Evolutionary conservation across 2,329 filamentous ascomycete species (phyloP).

Genomic region (Pyricularia sp.): DNA sequence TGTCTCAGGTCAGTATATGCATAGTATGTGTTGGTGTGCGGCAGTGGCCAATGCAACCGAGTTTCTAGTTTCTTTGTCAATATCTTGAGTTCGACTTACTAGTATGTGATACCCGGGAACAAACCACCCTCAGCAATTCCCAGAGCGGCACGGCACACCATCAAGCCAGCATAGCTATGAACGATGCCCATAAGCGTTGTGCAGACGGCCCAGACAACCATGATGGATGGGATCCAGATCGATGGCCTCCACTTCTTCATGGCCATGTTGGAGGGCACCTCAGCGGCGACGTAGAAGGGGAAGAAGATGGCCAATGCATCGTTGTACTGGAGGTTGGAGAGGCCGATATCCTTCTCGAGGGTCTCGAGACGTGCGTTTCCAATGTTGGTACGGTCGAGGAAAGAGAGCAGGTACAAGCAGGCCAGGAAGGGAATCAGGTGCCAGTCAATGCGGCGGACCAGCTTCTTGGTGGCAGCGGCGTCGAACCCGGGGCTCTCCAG

Average conservation of each 20-base stretch:
- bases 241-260: constrained; percentile 66
- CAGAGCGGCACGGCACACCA: constrained; percentile 45
- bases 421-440: constrained; percentile 6
- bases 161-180: constrained; percentile 33
- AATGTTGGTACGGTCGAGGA: constrained; percentile 43
- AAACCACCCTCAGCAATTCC: constrained; percentile 60
- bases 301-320: constrained; percentile 65
- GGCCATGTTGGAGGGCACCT: constrained; percentile 68
- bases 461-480: constrained; percentile 1
- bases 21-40: not conserved
- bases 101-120: constrained; percentile 49
- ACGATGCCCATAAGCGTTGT: constrained; percentile 47
- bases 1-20: not conserved
- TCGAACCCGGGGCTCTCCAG: constrained; percentile 1
- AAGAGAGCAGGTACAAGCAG: constrained; percentile 51
- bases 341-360: constrained; percentile 34
- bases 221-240: constrained; percentile 67
- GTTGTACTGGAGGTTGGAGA: constrained; percentile 58
- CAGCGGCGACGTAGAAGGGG: constrained; percentile 61
- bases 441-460: constrained; percentile 6
- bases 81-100: not conserved
- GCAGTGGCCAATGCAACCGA: too few species aligned
- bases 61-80: too few species aligned
- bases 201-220: constrained; percentile 48
- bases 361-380: constrained; percentile 59